Base-by-base conservation (phyloP, 1,284 basidiomycete genomes). In the Stereum hirsutum region DNA sequence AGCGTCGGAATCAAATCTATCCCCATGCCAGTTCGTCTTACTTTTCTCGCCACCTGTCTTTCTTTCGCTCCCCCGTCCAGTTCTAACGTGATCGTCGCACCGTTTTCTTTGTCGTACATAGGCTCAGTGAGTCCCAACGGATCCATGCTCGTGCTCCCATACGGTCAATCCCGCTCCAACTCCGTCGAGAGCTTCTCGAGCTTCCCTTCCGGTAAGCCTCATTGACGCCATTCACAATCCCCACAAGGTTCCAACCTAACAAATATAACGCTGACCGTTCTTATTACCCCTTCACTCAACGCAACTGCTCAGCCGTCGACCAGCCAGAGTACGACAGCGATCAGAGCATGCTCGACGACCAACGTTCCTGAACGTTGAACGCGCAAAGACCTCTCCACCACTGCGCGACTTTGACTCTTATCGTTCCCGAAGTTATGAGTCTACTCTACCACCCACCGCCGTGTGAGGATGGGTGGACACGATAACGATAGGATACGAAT, bases 151-250 rank as follows among this genome's bases (percentile, higher is more conserved):
- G 41, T 35, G 11, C 24, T 46, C 15, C 45, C 45, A 15, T 46
- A 46, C 23, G 45, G 45, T 8, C 15, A 39, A 10, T 42, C 40
- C 8, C 39, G 45, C 24, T 37, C 41, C 3, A 38, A 38, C 20
- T 42, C 40, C 6, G 26, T 42, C 10, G 45, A 46, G 27, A 41
- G 40, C 17, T 46, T 46, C 27, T 23, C 41, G 10, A 46, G 40
- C 17, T 30, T 31, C 26, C 27, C 35, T 14, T 46, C 45, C 21
- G 45, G 44, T 45, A 14, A 7, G 39, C 11, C 23, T 20, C 31
- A n/a, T 19, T 21, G 24, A 11, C 5, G n/a, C 6, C 39, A 27
- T 17, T n/a, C 4, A 10, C 31, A 8, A 5, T 32, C 31, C 4
- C 19, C 31, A 17, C 31, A n/a, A 17, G 19, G n/a, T 32, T 32